phyloP scores from a whole-genome alignment of 192 early-diverging fungal genomes.

The Cladochytrium replicatum region DNA sequence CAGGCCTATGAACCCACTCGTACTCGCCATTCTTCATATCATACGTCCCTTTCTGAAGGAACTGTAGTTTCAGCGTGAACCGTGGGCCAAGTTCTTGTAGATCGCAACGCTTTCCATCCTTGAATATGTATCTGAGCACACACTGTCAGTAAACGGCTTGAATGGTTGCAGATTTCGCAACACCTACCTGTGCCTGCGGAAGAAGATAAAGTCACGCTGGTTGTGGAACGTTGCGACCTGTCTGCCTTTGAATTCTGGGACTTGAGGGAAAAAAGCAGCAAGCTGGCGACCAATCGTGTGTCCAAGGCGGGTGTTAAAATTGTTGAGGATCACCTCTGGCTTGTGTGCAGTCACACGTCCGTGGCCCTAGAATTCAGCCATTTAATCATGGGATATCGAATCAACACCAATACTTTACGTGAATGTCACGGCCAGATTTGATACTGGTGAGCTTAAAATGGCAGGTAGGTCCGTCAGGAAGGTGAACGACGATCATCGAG shows the following conservation, averaged over 20 bases:
- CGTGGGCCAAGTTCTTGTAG: conserved; percentile 92
- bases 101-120: conserved; percentile 58
- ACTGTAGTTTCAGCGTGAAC: conserved; percentile 88
- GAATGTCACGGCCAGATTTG: conserved; percentile 66
- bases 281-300: conserved; percentile 95
- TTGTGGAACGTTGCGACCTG: conserved; percentile 96
- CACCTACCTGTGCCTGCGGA: conserved; percentile 75
- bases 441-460: conserved; percentile 87
- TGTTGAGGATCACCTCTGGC: conserved; percentile 96
- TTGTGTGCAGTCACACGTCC: conserved; percentile 67
- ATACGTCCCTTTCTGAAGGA: conserved; percentile 94
- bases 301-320: conserved; percentile 91
- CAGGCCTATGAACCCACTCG: conserved; percentile 88
- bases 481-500: conserved; percentile 83
- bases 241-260: conserved; percentile 90
- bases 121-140: conserved; percentile 68
- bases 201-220: conserved; percentile 99
- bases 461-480: conserved; percentile 94
- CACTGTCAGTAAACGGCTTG: background rate
- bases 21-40: conserved; percentile 84
- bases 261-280: conserved; percentile 91
- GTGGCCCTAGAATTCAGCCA: conserved; percentile 48
- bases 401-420: conserved; percentile 14
- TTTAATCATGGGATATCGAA: too few relatives aligned
- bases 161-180: background rate